phyloP scores from a whole-genome alignment of 2,329 filamentous ascomycete species.

The Fusarium sp. region DNA sequence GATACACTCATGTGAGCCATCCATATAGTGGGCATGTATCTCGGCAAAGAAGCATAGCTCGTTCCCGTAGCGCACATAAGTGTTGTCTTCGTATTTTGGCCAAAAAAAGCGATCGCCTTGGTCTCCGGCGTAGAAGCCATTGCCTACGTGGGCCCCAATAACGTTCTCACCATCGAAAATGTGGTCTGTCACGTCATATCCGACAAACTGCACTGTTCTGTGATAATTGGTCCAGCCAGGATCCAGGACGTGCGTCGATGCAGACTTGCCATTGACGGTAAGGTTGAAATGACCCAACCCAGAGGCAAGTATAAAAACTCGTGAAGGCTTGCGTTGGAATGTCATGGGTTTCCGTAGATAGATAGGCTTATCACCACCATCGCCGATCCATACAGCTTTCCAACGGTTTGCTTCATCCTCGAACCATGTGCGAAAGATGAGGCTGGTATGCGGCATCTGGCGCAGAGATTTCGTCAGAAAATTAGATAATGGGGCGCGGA shows the following conservation, averaged over 20 bases:
- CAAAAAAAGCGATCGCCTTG: conserved; percentile 61
- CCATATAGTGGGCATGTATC: conserved; percentile 56
- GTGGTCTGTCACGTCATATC: conserved; percentile 58
- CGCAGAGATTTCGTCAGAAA: background rate
- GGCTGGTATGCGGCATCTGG: conserved; percentile 58
- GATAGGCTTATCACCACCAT: conserved; percentile 58
- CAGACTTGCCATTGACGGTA: conserved; percentile 53
- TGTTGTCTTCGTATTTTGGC: conserved; percentile 61
- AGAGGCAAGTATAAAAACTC: conserved; percentile 57
- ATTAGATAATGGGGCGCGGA: background rate
- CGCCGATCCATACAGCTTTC: conserved; percentile 59
- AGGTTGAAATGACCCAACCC: conserved; percentile 60
- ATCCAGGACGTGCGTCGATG: conserved; percentile 56
- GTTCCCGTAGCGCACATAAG: conserved; percentile 57
- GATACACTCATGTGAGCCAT: conserved; percentile 55
- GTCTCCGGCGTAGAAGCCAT: conserved; percentile 63
- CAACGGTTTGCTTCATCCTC: conserved; percentile 58
- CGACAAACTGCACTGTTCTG: conserved; percentile 59
- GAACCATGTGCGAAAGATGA: conserved; percentile 61
- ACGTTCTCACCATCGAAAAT: conserved; percentile 55
- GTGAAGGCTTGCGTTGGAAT: conserved; percentile 50
- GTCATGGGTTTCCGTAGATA: conserved; percentile 56
- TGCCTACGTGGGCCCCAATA: conserved; percentile 59
- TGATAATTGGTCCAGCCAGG: conserved; percentile 61
- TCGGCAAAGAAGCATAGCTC: conserved; percentile 60